Base-by-base conservation (phyloP, 2,329 filamentous ascomycete species). In the Fusarium lateritium region DNA sequence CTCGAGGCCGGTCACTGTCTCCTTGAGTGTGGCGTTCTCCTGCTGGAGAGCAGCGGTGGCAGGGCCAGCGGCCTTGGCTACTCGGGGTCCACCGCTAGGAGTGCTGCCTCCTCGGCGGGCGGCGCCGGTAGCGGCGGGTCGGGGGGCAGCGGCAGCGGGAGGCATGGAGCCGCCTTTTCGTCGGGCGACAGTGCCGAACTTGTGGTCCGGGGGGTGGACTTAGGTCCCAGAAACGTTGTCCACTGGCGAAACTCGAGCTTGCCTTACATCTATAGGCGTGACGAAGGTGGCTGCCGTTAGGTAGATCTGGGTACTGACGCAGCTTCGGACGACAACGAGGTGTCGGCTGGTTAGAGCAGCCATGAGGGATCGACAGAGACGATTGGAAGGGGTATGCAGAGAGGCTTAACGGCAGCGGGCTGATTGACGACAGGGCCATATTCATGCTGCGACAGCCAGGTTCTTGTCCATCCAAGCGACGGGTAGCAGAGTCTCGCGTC, bases 121-220 rank as follows among this genome's bases (percentile, higher is more conserved):
- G 36, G 87, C 86, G 43, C 86, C 82, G 52, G 84, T 81, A 47
- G 86, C 79, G 59, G 85, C 76, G 51, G 83, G 78, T 61, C 85
- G 81, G 57, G 85, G 81, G 54, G 85, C 79, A 19, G 62, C 31
- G n/a, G 88, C 81, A 65, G 85, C 76, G 5, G 86, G 77, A 43
- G 89, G 85, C 28, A 89, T 85, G 34, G 88, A 87, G 54, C 89
- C 89, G 33, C 90, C 94, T 83, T 97, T 97, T 79, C 96, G 89
- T 77, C 96, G 89, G 56, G 86, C 85, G 26, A 97, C 87, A 13
- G 96, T 94, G 79, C 99, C 96, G 84, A 99, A 99, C 70, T 98
- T 96, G 76, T 96, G 94, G 62, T 96, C 96, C 9, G 96, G 96
- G 82, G 93, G 99, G 86, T 98, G n/a, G n/a, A n/a, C n/a, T 94